These are phyloP conservation scores for Mycena vulgaris DNA, from an alignment of 768 basidiomycete species.

Conservation along the genomic window DNA sequence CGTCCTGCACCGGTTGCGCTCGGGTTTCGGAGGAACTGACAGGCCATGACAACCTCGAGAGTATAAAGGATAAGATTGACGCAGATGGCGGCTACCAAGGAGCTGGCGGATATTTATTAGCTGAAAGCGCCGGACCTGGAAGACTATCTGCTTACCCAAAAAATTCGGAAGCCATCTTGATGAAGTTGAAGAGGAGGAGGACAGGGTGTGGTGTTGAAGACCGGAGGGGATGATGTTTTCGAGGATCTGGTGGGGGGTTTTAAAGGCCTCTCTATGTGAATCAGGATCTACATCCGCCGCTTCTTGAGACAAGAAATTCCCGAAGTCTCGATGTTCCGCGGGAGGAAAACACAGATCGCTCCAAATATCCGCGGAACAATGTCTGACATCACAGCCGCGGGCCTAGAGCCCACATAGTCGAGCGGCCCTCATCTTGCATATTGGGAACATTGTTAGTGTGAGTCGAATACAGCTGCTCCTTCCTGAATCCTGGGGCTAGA, in stretches of 20 bases:
- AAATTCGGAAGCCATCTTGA: conserved; percentile 20
- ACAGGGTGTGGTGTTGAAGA: neutral
- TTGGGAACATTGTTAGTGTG: no score
- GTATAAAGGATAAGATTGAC: conserved; percentile 22
- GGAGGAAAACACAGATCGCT: neutral
- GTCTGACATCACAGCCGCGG: no score
- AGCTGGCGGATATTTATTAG: conserved; percentile 3
- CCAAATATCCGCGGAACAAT: neutral
- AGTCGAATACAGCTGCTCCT: no score
- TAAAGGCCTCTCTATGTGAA: neutral
- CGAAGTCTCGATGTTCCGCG: conserved; percentile 12
- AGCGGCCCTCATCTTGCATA: no score
- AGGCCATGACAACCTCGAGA: conserved; percentile 31
- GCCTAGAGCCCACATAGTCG: no score
- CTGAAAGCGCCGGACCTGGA: neutral
- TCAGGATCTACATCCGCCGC: conserved; percentile 23
- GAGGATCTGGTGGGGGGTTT: neutral
- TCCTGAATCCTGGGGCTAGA: no score
- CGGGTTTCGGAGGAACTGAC: neutral
- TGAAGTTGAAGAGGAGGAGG: neutral
- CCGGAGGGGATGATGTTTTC: neutral
- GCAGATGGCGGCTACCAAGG: conserved; percentile 23
- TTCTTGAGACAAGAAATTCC: conserved; percentile 16
- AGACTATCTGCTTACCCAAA: conserved; percentile 6
- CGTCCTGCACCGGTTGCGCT: neutral